Conservation (phyloP, 441 rosid species). For the Adansonia madagascariensis region DNA sequence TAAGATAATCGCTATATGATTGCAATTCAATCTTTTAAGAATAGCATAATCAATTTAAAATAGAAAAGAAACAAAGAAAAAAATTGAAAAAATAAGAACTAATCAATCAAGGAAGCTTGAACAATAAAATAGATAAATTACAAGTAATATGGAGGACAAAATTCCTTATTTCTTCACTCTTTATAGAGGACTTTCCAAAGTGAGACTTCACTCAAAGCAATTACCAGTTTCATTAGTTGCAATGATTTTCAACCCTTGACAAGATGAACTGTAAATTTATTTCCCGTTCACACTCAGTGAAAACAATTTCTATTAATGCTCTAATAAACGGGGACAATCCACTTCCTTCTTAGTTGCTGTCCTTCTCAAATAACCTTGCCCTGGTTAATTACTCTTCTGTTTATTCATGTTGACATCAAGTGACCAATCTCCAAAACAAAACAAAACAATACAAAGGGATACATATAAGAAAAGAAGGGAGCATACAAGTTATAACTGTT, state of each 20-base stretch:
- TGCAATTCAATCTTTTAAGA: not conserved
- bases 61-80: not conserved
- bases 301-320: not conserved
- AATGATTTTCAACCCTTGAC: not conserved
- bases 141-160: constrained; percentile 1
- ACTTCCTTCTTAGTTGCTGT: not conserved
- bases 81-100: not conserved
- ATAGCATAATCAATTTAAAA: not conserved
- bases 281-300: not conserved
- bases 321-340: not conserved
- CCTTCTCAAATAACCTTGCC: not conserved
- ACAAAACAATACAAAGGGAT: not conserved
- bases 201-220: not conserved
- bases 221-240: not conserved
- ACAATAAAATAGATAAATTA: not conserved
- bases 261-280: not conserved
- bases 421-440: not conserved
- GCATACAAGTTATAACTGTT: not conserved
- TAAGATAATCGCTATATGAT: not conserved
- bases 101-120: not conserved
- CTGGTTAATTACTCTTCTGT: not conserved
- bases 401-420: not conserved
- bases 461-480: not conserved
- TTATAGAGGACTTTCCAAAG: constrained; percentile 3
- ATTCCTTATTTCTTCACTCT: not conserved